phyloP scores from a whole-genome alignment of 441 rosid genomes.

The Brassica balearica region DNA sequence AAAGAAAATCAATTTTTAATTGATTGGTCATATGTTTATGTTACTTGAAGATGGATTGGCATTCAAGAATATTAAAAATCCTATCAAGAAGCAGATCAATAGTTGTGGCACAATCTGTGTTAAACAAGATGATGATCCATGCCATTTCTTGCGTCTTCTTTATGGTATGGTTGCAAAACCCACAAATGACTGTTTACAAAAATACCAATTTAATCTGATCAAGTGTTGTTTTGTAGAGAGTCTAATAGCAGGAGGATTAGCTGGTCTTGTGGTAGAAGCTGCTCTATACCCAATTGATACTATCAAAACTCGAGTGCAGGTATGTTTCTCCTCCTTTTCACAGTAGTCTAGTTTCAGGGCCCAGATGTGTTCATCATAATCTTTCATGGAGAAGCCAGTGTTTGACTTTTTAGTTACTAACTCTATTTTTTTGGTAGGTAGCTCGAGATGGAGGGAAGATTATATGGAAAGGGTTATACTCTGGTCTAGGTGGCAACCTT shows the following conservation, averaged over 20 bases:
- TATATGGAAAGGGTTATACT: conserved; percentile 67
- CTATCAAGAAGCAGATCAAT: conserved; percentile 31
- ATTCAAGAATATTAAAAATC: conserved; percentile 36
- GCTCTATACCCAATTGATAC: conserved; percentile 81
- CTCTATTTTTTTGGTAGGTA: conserved; percentile 45
- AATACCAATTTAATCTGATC: background rate
- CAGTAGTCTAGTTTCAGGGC: background rate
- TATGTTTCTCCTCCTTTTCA: conserved; percentile 35
- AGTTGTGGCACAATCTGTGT: conserved; percentile 41
- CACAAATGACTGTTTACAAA: background rate
- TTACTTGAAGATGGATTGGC: conserved; percentile 34
- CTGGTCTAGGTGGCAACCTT: conserved; percentile 76
- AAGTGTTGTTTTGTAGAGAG: conserved; percentile 63
- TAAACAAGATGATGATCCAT: conserved; percentile 47
- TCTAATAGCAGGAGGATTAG: conserved; percentile 68
- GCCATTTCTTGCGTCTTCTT: conserved; percentile 43
- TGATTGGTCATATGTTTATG: conserved; percentile 12
- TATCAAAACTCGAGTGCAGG: conserved; percentile 78
- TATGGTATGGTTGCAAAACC: conserved; percentile 42
- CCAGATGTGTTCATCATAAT: background rate
- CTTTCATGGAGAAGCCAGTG: background rate
- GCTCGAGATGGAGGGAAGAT: conserved; percentile 71
- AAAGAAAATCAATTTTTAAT: background rate
- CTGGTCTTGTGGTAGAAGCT: conserved; percentile 78
- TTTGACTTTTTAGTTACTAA: background rate